Conservation (phyloP, 805 yeast genomes). For the Kregervanrija fluxuum region DNA sequence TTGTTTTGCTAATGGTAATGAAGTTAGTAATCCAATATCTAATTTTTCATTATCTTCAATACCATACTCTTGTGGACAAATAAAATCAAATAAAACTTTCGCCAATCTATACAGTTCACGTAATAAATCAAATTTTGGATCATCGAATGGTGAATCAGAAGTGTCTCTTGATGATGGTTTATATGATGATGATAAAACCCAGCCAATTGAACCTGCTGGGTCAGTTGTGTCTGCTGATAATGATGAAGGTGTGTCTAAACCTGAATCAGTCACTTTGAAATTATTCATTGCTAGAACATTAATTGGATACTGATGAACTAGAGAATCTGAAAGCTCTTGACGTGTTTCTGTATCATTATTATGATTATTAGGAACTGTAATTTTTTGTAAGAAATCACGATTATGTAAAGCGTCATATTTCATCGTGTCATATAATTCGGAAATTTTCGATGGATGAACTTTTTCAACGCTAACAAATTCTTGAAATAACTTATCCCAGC, state of each 20-base stretch:
- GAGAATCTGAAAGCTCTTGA: constrained; percentile 37
- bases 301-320: constrained; percentile 67
- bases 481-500: constrained; percentile 94
- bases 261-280: constrained; percentile 49
- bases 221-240: constrained; percentile 14
- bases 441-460: constrained; percentile 94
- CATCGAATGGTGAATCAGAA: constrained; percentile 54
- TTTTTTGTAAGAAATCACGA: constrained; percentile 75
- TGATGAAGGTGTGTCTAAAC: constrained; percentile 19
- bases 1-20: constrained; percentile 88
- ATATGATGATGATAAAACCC: constrained; percentile 44
- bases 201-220: constrained; percentile 62
- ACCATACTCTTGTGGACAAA: constrained; percentile 98
- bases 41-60: constrained; percentile 91
- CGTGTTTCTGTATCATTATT: constrained; percentile 4
- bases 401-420: constrained; percentile 96
- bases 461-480: constrained; percentile 91
- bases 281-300: constrained; percentile 71
- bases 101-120: constrained; percentile 86
- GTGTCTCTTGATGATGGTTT: constrained; percentile 24
- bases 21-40: constrained; percentile 91
- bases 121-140: constrained; percentile 68
- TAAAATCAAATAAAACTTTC: constrained; percentile 90
- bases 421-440: constrained; percentile 97
- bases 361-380: constrained; percentile 54